phyloP scores from a whole-genome alignment of 1,139 yeast species.

The Suhomyces wounanorum region DNA sequence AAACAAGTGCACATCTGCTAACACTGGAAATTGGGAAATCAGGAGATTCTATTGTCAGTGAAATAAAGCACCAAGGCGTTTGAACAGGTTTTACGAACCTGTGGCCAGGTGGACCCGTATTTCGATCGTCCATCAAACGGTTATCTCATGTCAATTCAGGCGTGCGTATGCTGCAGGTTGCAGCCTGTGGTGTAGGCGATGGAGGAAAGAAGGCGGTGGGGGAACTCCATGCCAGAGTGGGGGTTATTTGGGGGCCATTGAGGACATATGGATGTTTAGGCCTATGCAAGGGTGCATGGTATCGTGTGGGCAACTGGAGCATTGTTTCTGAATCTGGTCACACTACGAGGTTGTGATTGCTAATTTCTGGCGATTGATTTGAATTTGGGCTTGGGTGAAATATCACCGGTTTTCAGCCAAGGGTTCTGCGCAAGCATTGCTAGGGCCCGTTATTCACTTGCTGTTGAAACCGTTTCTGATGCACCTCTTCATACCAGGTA shows the following conservation, averaged over 20 bases:
- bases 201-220: neutral
- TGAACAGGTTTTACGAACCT: neutral
- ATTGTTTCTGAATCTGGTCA: neutral
- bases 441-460: neutral
- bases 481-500: neutral
- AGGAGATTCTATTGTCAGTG: neutral
- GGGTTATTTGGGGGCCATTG: neutral
- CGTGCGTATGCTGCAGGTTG: neutral
- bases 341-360: neutral
- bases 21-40: slow-evolving; percentile 1
- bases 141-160: neutral
- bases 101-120: neutral
- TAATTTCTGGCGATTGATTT: neutral
- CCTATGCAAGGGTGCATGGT: neutral
- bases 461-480: neutral
- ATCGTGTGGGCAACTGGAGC: neutral
- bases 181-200: slow-evolving; percentile 1
- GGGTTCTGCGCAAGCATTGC: too few species aligned
- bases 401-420: too few species aligned
- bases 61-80: neutral
- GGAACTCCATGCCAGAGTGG: neutral
- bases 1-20: slow-evolving; percentile 4
- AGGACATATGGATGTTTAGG: neutral
- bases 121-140: slow-evolving; percentile 1
- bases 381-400: neutral